A percentile compares a stretch with the other conserved stretches of the same genome.
phyloP scores from a whole-genome alignment of 176 grass and related monocot genomes.

The Oryza officinalis region DNA sequence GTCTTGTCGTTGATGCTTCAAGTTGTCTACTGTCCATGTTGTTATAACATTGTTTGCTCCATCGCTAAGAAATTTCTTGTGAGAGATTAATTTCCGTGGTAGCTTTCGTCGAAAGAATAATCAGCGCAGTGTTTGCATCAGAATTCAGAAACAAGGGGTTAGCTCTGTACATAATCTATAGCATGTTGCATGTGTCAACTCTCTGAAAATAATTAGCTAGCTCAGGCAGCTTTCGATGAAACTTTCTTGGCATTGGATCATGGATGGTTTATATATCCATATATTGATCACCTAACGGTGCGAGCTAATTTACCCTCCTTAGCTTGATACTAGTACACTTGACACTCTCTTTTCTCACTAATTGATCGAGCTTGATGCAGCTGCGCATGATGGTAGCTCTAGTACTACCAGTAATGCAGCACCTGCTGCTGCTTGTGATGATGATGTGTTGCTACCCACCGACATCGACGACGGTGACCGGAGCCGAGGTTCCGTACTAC shows the following conservation, averaged over 20 bases:
- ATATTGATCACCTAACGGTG: too few relatives aligned
- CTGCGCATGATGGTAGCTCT: too few relatives aligned
- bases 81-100: neutral
- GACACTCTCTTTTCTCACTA: too few relatives aligned
- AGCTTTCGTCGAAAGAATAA: neutral
- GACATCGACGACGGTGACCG: neutral
- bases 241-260: too few relatives aligned
- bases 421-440: neutral
- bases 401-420: neutral
- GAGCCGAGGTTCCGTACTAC: neutral
- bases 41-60: neutral
- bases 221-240: neutral
- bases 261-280: too few relatives aligned
- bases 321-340: too few relatives aligned
- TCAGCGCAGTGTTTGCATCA: neutral
- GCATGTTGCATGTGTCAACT: neutral
- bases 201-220: neutral
- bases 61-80: neutral
- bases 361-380: too few relatives aligned
- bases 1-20: neutral
- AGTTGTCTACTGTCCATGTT: neutral
- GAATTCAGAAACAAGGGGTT: neutral
- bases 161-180: neutral
- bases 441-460: neutral
- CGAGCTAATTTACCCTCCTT: too few relatives aligned